Base-by-base conservation (phyloP, 2,329 filamentous ascomycete species). In the Xylariaceae sp. region DNA sequence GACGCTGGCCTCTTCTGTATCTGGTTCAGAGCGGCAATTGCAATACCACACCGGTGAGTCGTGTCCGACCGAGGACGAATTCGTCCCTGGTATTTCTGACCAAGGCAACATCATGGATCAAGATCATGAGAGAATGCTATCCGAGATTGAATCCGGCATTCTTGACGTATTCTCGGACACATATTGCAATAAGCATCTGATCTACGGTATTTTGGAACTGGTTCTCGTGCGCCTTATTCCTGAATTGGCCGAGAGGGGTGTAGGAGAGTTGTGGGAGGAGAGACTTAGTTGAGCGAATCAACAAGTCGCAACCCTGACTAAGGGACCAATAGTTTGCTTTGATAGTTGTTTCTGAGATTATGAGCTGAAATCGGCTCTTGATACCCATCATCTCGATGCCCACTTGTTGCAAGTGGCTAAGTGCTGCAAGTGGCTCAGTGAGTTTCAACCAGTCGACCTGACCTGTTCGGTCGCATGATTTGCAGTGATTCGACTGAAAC, bases 111-210 rank as follows among this genome's bases (percentile, higher is more conserved):
- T 46, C 46, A 53, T 51, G 50, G 50, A 31, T 28, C 60, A 61
- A 36, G 61, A 68, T 39, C 68, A 74, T 17, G 68, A 77, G 39
- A 67, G 65, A 37, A 69, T 81, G 43, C 64, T 80, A 34, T 64
- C 68, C 45, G 76, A 83, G 52, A 74, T 88, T 49, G 79, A 83
- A 56, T 67, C 74, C 47, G 66, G 77, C 19, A 69, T 89, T 34
- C 71, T 97, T 35, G 80, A 85, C 54, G 71, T 90, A 29, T 83
- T 95, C 51, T 79, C 78, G 13, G 89, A 96, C 64, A 72, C 77
- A 38, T 95, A 95, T 66, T 85, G 89, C 66, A 98, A 98, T 67
- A 94, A 90, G 68, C 89, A 96, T 66, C 69, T 97, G 24, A 70
- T 95, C 53, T 95, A 95, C 59, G 74, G 80, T 34, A 72, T 93